phyloP scores from a whole-genome alignment of 2,329 filamentous ascomycete genomes.

The Fusarium falciforme region DNA sequence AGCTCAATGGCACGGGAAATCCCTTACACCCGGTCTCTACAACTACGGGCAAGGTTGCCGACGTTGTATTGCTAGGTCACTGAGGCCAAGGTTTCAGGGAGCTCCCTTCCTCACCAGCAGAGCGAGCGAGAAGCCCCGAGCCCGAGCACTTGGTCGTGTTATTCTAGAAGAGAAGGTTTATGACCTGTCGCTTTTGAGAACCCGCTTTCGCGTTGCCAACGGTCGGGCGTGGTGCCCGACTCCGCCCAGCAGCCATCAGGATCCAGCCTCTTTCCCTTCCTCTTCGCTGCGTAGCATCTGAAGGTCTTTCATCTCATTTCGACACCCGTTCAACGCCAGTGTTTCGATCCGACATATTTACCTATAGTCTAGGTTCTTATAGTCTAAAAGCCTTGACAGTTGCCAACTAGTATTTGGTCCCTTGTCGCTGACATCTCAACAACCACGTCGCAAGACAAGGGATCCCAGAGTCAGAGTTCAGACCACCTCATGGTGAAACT shows the following conservation, averaged over 20 bases:
- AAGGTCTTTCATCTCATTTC: neutral
- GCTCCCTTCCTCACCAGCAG: neutral
- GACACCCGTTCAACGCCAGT: neutral
- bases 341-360: neutral
- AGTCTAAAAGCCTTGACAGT: neutral
- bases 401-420: neutral
- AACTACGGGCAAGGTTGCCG: neutral
- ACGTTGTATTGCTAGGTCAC: neutral
- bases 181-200: conserved; percentile 3
- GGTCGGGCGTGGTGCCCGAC: neutral
- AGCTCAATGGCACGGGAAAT: neutral
- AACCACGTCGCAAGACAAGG: neutral
- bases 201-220: neutral
- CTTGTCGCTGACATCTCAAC: neutral
- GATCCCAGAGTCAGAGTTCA: neutral
- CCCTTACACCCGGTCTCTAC: neutral
- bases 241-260: neutral
- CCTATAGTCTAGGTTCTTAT: neutral
- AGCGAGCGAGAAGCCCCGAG: neutral
- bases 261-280: neutral
- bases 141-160: neutral
- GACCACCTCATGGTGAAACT: conserved; percentile 8
- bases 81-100: neutral
- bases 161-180: conserved; percentile 24
- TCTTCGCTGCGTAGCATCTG: neutral